These are phyloP conservation scores for Mycena citricolor DNA, from an alignment of 1,284 basidiomycete genomes.

Conservation along the genomic window DNA sequence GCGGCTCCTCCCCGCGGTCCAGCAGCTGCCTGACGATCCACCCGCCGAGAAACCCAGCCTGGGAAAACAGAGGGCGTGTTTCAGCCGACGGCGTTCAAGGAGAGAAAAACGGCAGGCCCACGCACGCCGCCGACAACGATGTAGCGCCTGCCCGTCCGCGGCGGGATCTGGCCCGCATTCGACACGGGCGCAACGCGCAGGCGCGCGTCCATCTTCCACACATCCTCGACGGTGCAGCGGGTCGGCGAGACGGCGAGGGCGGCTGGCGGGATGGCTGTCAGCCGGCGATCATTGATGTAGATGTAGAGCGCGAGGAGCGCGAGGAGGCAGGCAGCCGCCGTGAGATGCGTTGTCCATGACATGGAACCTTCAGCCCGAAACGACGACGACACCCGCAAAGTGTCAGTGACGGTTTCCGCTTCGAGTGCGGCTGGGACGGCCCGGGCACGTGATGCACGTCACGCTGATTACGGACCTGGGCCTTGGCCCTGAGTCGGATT, in stretches of 20 bases:
- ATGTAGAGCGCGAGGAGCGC: slow-evolving; percentile 13
- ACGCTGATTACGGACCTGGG: too few species aligned
- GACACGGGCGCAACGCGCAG: slow-evolving; percentile 31
- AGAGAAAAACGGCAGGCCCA: slow-evolving; percentile 9
- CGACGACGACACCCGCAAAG: too few species aligned
- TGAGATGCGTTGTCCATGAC: too few species aligned
- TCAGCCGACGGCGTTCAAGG: background rate
- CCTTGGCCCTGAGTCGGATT: too few species aligned
- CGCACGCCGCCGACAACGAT: slow-evolving; percentile 56
- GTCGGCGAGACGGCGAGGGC: slow-evolving; percentile 12
- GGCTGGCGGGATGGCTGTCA: slow-evolving; percentile 8
- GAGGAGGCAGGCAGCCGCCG: too few species aligned
- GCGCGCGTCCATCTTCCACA: slow-evolving; percentile 8
- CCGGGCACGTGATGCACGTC: too few species aligned
- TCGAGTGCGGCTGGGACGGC: too few species aligned
- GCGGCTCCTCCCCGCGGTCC: slow-evolving; percentile 66
- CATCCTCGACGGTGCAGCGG: slow-evolving; percentile 15
- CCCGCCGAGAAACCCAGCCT: slow-evolving; percentile 73
- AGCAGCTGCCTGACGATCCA: slow-evolving; percentile 72
- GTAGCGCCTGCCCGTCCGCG: slow-evolving; percentile 55
- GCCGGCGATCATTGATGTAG: slow-evolving; percentile 13
- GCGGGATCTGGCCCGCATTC: slow-evolving; percentile 39
- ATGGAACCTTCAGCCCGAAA: too few species aligned
- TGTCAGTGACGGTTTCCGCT: too few species aligned
- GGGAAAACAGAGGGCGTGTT: background rate